These are phyloP conservation scores for Zymoseptoria crescenta DNA, from an alignment of 2,329 filamentous ascomycete species.

Conservation along the genomic window DNA sequence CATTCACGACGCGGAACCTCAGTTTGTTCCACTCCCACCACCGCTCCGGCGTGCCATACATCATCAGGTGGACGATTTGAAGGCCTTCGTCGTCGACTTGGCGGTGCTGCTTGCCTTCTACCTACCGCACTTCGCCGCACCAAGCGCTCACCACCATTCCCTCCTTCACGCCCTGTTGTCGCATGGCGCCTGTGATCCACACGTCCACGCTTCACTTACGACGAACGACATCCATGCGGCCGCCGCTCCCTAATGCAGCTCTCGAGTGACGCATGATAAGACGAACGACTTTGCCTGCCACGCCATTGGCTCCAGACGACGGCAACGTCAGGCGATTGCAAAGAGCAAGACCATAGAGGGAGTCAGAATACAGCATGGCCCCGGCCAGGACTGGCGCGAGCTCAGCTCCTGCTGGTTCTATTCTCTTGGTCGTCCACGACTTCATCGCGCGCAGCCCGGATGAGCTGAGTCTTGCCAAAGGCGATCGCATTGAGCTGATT, in stretches of 20 bases:
- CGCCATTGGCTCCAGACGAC: neutral
- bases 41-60: too few species aligned
- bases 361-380: neutral
- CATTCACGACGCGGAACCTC: too few species aligned
- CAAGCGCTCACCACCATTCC: neutral
- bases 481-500: slow-evolving; percentile 73
- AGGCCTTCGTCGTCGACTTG: too few species aligned
- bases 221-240: neutral
- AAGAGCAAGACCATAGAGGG: neutral
- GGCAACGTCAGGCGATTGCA: neutral
- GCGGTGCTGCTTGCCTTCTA: neutral
- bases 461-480: slow-evolving; percentile 81
- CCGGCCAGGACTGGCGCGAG: slow-evolving; percentile 15
- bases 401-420: slow-evolving; percentile 26
- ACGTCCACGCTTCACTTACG: neutral
- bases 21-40: too few species aligned
- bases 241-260: neutral
- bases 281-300: neutral
- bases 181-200: neutral
- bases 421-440: slow-evolving; percentile 70
- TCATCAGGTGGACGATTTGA: too few species aligned
- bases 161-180: neutral
- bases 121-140: neutral
- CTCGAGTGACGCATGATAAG: neutral
- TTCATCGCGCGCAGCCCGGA: slow-evolving; percentile 87